phyloP scores from a whole-genome alignment of 345 rosid genomes.

The Geranium brycei region DNA sequence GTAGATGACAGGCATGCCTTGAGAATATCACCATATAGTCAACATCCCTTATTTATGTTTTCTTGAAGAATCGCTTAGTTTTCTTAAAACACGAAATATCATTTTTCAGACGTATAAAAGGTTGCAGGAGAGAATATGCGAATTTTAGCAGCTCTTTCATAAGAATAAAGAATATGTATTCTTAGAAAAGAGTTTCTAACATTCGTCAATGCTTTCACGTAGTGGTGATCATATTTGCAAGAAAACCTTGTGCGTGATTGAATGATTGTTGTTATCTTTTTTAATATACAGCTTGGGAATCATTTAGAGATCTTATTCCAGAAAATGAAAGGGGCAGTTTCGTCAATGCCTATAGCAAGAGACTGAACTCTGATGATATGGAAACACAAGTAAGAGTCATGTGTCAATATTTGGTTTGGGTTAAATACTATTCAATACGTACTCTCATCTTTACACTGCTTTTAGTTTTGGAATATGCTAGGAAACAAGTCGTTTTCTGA shows the following conservation, averaged over 20 bases:
- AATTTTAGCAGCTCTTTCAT: too few species aligned
- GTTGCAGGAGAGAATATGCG: background rate
- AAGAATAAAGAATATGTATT: too few species aligned
- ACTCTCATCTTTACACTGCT: background rate
- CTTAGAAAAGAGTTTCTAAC: too few species aligned
- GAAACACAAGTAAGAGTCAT: slow-evolving; percentile 63
- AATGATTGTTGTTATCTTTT: slow-evolving; percentile 9
- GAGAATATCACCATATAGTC: too few species aligned
- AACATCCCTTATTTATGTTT: too few species aligned
- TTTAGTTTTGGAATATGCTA: background rate
- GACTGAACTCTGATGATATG: slow-evolving; percentile 60
- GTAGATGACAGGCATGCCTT: background rate
- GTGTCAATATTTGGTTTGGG: slow-evolving; percentile 1
- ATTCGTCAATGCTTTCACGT: too few species aligned
- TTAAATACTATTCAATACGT: background rate
- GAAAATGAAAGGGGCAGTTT: slow-evolving; percentile 63
- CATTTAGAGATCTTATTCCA: slow-evolving; percentile 85
- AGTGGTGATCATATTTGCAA: background rate
- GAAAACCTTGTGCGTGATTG: background rate
- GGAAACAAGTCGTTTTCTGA: background rate
- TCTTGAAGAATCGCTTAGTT: too few species aligned
- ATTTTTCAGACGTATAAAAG: background rate
- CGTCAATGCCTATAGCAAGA: slow-evolving; percentile 60
- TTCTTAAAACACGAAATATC: background rate
- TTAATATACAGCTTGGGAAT: slow-evolving; percentile 65